Evolutionary conservation across 208 protist genomes (phyloP).

Genomic region (Crithidia mellificae): DNA sequence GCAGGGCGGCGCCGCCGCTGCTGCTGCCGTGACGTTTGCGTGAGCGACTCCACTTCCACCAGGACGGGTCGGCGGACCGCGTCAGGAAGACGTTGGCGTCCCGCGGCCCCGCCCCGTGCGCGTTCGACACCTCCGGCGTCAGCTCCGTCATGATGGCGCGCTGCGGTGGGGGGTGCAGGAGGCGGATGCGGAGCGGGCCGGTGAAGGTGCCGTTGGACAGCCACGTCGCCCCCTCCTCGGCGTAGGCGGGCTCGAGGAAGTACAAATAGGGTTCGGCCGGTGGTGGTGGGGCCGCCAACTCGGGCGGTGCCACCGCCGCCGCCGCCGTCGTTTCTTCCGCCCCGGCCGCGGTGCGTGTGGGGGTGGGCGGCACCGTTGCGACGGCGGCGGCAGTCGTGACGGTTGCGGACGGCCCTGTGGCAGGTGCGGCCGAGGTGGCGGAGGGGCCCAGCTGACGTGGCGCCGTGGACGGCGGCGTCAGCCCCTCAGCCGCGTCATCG

Average conservation of each 20-base stretch:
- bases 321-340: not conserved
- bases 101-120: not conserved
- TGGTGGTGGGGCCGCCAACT: not conserved
- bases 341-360: not conserved
- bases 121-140: not conserved
- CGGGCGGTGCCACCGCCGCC: not conserved
- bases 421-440: no score
- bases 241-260: conserved; percentile 15
- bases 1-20: not conserved
- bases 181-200: conserved; percentile 19
- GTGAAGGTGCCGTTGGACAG: conserved; percentile 4
- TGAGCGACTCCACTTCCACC: not conserved
- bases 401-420: no score
- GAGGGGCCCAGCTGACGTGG: not conserved
- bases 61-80: not conserved
- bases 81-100: conserved; percentile 14
- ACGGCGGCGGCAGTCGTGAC: not conserved
- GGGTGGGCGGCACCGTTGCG: not conserved
- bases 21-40: not conserved
- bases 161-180: conserved; percentile 17
- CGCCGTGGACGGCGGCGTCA: not conserved
- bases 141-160: not conserved
- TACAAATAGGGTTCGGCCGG: conserved; percentile 12
- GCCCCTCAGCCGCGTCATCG: conserved; percentile 2
- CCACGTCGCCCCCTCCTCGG: conserved; percentile 10